phyloP scores from a whole-genome alignment of 371 early-diverging fungal genomes.

The Mucor racemosus region DNA sequence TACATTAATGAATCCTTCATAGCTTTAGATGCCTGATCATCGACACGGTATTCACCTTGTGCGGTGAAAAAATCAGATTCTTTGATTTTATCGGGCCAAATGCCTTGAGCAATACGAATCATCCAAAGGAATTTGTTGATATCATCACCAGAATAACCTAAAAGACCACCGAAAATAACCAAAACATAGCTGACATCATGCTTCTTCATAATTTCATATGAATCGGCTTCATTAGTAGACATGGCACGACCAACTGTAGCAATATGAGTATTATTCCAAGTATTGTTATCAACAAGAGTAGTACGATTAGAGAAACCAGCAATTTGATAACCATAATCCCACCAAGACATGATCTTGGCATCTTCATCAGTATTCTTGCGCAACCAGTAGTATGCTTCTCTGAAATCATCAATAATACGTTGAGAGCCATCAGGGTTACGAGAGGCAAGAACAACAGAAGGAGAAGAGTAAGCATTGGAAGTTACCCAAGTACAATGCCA shows the following conservation, averaged over 20 bases:
- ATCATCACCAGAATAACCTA: constrained; percentile 98
- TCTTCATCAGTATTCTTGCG: constrained; percentile 93
- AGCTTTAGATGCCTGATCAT: constrained; percentile 85
- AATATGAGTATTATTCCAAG: constrained; percentile 99
- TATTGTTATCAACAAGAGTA: constrained; percentile 99
- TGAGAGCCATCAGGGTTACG: constrained; percentile 85
- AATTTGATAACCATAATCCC: constrained; percentile 99
- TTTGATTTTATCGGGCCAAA: constrained; percentile 91
- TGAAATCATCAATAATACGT: constrained; percentile 98
- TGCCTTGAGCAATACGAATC: constrained; percentile 97
- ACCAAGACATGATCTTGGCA: constrained; percentile 98
- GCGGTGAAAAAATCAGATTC: constrained; percentile 89
- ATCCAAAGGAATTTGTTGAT: constrained; percentile 99
- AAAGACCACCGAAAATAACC: constrained; percentile 93
- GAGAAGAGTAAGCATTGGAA: constrained; percentile 96
- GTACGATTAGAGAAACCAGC: constrained; percentile 98
- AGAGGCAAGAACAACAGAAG: constrained; percentile 97
- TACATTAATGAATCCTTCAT: constrained; percentile 95
- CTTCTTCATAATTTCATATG: constrained; percentile 87
- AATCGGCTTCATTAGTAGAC: constrained; percentile 88
- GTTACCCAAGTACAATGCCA: constrained; percentile 99
- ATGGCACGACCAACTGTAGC: constrained; percentile 98
- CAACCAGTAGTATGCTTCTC: constrained; percentile 99
- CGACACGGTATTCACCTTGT: constrained; percentile 93
- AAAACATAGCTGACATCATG: constrained; percentile 97